A percentile compares a stretch with the other conserved stretches of the same genome.
Evolutionary conservation across 2,329 filamentous ascomycete genomes (phyloP).

Genomic region (Didymosphaeria variabile): DNA sequence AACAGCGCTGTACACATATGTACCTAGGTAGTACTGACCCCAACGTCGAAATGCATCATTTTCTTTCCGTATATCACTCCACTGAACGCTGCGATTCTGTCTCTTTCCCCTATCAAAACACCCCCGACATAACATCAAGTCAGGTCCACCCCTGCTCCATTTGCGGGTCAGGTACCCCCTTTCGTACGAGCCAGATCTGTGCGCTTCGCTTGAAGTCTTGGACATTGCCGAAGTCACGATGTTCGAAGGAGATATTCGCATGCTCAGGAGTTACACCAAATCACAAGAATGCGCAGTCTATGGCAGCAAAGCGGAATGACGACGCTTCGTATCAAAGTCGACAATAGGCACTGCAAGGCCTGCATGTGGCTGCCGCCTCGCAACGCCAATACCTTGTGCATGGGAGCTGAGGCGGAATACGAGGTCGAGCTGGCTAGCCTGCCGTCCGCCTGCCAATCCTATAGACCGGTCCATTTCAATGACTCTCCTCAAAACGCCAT

Average conservation of each 20-base stretch:
- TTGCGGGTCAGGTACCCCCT: not conserved
- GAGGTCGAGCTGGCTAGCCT: conserved; percentile 14
- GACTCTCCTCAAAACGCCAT: conserved; percentile 17
- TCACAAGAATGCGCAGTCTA: not conserved
- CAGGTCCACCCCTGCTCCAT: not conserved
- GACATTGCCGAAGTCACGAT: conserved; percentile 9
- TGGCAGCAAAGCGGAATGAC: conserved; percentile 6
- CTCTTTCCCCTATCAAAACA: not conserved
- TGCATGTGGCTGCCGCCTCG: conserved; percentile 15
- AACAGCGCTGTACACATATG: no score
- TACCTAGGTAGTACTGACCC: no score
- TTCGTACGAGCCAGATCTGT: conserved; percentile 8
- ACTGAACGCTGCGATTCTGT: not conserved
- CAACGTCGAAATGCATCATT: no score
- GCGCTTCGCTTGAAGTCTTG: not conserved
- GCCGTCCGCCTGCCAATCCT: conserved; percentile 12
- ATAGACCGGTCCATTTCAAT: not conserved
- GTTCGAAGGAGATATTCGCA: not conserved
- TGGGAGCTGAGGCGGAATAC: conserved; percentile 22
- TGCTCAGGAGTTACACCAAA: no score
- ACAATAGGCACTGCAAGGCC: not conserved
- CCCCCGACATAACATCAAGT: not conserved
- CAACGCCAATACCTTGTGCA: conserved; percentile 20
- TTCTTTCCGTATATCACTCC: not conserved
- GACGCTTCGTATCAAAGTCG: conserved; percentile 9